phyloP scores from a whole-genome alignment of 257 asterid species.

The Avicennia marina region DNA sequence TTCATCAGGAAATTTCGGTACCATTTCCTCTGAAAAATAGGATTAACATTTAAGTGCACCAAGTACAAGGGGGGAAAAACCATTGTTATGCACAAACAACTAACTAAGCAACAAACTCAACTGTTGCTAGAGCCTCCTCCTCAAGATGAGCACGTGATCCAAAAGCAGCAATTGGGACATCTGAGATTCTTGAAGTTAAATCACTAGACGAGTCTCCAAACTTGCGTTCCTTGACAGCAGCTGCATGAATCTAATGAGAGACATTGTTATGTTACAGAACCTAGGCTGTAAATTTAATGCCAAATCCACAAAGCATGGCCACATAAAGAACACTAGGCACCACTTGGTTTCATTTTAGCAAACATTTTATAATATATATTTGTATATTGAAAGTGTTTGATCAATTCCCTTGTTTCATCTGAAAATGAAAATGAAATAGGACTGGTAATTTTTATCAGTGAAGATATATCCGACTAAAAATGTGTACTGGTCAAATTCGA shows the following conservation, averaged over 20 bases:
- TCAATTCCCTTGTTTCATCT: too few relatives aligned
- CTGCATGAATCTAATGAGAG: constrained; percentile 74
- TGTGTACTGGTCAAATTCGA: too few relatives aligned
- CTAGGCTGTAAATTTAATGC: background rate
- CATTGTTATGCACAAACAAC: constrained; percentile 15
- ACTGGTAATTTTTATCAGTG: too few relatives aligned
- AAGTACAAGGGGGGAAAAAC: background rate
- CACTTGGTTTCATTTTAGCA: too few relatives aligned
- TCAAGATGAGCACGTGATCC: constrained; percentile 99
- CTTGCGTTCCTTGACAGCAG: constrained; percentile 51
- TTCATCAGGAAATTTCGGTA: constrained; percentile 93
- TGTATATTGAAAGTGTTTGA: too few relatives aligned
- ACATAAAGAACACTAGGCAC: too few relatives aligned
- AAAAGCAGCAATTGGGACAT: constrained; percentile 75
- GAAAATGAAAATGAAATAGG: too few relatives aligned
- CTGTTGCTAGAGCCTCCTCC: constrained; percentile 94
- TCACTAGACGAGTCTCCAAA: constrained; percentile 50
- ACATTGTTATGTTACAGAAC: constrained; percentile 25
- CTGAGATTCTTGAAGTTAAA: constrained; percentile 55
- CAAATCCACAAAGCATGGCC: too few relatives aligned
- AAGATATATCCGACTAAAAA: too few relatives aligned
- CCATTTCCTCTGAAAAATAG: constrained; percentile 86
- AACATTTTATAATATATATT: too few relatives aligned
- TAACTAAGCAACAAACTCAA: constrained; percentile 42
- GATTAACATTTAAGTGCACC: constrained; percentile 14